Base-by-base conservation (phyloP, 2,329 filamentous ascomycete species). In the Polytolypa hystricis region DNA sequence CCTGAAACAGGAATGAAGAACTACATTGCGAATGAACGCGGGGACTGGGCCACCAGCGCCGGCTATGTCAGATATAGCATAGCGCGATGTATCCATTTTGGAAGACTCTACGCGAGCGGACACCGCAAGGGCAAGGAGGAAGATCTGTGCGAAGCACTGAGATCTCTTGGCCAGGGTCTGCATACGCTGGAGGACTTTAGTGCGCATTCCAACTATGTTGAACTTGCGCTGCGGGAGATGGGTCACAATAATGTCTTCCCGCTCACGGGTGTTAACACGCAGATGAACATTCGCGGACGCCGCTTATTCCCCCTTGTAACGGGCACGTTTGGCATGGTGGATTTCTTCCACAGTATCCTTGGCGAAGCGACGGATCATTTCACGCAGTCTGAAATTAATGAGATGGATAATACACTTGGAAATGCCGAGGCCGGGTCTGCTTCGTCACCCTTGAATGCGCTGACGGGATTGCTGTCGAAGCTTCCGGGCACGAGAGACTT, bases 1-100 rank as follows among this genome's bases (percentile, higher is more conserved):
- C 64, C 65, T 21, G 65, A 72, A 4, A 91, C 84, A 1, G 87
- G 87, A n/a, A 94, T 98, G 89, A 98, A 96, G 62, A 96, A 96
- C 57, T 98, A 98, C 59, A 96, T 98, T 47, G 79, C 89, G 42
- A 96, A 95, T 52, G 89, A 96, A 57, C 67, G 64, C 10, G 84
- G 86, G 4, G 73, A 75, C 27, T 95, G 87, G 83, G 84, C 87
- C 1, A 98, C 91, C 14, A 94, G 86, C 44, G 68, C 83, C 5
- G 87, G 83, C 26, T 95, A 89, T 52, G 70, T 94, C 41, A 77
- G 79, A 47, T 84, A 76, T 60, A 86, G 81, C 49, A 58, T 91
- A 43, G 70, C 70, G 10, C 74, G 82, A 41, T 75, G 79, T 54
- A 82, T 89, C 43, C 83, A 89, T 59, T 86, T 74, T 48, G 84